A percentile compares a stretch with the other conserved stretches of the same genome.
Conservation (phyloP, 23 red algal genomes). For the Cyanidioschyzon merolae region DNA sequence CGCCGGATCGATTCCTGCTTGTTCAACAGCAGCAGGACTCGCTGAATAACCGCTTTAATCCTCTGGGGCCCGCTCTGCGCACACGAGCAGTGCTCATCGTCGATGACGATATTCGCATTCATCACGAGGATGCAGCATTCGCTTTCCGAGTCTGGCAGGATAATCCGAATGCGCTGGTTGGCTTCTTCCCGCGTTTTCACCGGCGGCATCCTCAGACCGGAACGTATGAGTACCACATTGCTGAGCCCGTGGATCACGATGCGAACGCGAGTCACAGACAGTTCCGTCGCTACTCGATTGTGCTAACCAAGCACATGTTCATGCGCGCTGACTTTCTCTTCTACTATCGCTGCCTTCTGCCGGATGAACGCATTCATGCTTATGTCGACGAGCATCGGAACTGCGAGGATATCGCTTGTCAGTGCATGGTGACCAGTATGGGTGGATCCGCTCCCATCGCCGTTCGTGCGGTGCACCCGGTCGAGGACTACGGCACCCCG, state of each 20-base stretch:
- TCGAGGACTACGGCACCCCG: constrained; percentile 14
- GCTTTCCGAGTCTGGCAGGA: constrained; percentile 59
- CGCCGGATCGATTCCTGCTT: constrained; percentile 30
- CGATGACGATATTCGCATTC: constrained; percentile 62
- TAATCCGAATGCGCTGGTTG: constrained; percentile 38
- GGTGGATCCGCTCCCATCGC: constrained; percentile 39
- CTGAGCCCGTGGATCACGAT: constrained; percentile 19
- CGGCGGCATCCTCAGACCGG: constrained; percentile 15
- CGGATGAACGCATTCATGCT: constrained; percentile 32
- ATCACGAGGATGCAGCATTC: constrained; percentile 30
- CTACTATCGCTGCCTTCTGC: constrained; percentile 45
- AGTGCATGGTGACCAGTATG: constrained; percentile 51
- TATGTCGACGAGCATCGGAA: constrained; percentile 57
- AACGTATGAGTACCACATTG: constrained; percentile 20
- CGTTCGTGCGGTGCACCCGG: constrained; percentile 8
- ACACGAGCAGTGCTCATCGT: constrained; percentile 43
- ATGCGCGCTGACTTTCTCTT: constrained; percentile 44
- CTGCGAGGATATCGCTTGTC: constrained; percentile 64
- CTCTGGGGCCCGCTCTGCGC: constrained; percentile 28
- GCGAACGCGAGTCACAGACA: constrained; percentile 18
- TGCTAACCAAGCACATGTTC: constrained; percentile 78
- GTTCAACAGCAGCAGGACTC: constrained; percentile 45
- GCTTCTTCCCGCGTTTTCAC: constrained; percentile 57
- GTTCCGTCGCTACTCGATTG: constrained; percentile 50
- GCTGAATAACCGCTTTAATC: constrained; percentile 67